Base-by-base conservation (phyloP, 805 yeast genomes). In the Nakazawaea holstii region DNA sequence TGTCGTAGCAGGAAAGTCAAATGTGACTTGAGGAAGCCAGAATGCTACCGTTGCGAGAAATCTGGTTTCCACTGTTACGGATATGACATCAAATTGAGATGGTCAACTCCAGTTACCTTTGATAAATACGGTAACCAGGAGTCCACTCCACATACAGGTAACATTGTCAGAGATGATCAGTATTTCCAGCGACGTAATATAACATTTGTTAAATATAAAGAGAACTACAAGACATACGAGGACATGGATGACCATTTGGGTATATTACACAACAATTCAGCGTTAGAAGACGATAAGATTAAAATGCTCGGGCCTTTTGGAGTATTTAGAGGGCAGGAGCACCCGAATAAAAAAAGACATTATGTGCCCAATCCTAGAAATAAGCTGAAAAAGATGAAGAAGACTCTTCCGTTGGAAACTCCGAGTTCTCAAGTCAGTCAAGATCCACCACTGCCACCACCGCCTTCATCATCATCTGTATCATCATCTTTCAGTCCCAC, bases 1-100 rank as follows among this genome's bases (percentile, higher is more conserved):
- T 89, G 97, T 58, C 73, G 96, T 39, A 69, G 82, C 13, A 65
- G 96, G 39, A 86, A 88, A 62, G 82, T 89, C 41, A 81, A 86
- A 49, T 90, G 97, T 63, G 96, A 88, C 60, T 68, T 85, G 48
- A 68, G 72, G 13, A 75, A 73, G 53, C 97, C 97, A 0, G 60
- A 66, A 11, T 90, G 97, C 64, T 59, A 64, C n/a, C 73, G 86
- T 49, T 90, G 97, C 62, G 69, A 69, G 36, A 82, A 80, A 56
- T 74, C 87, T 0, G 81, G 84, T 0, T 60, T 86, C 27, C 67
- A 70, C 3, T 90, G 97, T 58, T 88, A 84, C 28, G 97, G 96
- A 0, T 90, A 89, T 58, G 87, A 80, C 51, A 83, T 90, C 48
- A 86, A 84, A 54, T 74, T 90, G 29, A 68, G 90, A 50, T 90